phyloP scores from a whole-genome alignment of 352 stramenopile genomes.

The Aphanomyces stellatus region DNA sequence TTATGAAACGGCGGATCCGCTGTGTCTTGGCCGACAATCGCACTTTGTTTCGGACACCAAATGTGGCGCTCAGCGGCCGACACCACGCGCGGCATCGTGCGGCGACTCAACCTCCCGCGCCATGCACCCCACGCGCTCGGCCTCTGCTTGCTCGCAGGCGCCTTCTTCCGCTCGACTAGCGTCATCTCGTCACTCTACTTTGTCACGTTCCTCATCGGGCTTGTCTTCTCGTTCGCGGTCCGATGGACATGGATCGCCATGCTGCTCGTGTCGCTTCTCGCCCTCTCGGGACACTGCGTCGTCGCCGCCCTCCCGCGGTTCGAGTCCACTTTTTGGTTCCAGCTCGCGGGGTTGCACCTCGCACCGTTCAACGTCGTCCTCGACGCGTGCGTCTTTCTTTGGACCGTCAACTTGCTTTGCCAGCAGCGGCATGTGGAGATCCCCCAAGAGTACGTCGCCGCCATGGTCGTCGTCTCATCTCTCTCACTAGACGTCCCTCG shows the following conservation, averaged over 20 bases:
- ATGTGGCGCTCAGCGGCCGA: background rate
- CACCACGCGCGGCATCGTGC: background rate
- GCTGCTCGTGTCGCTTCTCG: slow-evolving; percentile 35
- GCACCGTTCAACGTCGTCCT: slow-evolving; percentile 44
- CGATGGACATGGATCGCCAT: slow-evolving; percentile 31
- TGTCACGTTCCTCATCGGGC: slow-evolving; percentile 19
- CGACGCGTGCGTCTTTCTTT: slow-evolving; percentile 46
- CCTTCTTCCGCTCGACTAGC: background rate
- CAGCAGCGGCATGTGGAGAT: no score
- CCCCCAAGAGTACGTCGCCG: background rate
- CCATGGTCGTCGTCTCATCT: background rate
- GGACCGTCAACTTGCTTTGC: slow-evolving; percentile 28
- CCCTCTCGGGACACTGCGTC: slow-evolving; percentile 37
- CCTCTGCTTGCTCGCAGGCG: background rate
- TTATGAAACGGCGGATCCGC: no score
- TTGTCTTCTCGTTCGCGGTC: slow-evolving; percentile 54
- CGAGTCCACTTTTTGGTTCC: slow-evolving; percentile 35
- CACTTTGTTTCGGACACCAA: no score
- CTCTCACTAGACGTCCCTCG: background rate
- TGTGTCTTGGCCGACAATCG: no score
- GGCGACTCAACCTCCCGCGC: background rate
- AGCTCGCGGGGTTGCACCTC: slow-evolving; percentile 28
- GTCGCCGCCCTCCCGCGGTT: slow-evolving; percentile 17
- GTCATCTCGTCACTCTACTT: background rate
- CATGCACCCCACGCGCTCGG: background rate